Conservation (phyloP, 2,329 filamentous ascomycete species). For the Penicillium concentricum region DNA sequence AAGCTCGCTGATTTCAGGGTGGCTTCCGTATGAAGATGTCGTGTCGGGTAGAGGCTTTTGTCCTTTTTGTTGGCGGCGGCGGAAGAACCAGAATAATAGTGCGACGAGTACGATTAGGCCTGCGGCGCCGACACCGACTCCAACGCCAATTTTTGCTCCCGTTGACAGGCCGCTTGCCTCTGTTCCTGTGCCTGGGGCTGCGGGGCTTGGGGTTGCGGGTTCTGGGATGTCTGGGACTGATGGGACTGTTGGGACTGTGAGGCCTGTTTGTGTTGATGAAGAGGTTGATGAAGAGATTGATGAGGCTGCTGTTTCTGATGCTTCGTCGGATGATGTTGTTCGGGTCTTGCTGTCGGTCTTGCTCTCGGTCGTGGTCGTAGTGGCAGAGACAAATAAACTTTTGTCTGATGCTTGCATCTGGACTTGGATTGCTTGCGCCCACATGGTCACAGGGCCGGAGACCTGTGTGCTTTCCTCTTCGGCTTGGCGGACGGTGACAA, state of each 20-base stretch:
- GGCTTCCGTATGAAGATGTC: neutral
- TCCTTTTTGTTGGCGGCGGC: neutral
- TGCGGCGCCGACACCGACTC: neutral
- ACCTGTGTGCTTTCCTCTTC: slow-evolving; percentile 13
- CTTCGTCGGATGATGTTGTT: neutral
- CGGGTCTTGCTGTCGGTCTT: too few species aligned
- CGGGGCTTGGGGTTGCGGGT: neutral
- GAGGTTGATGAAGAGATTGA: neutral
- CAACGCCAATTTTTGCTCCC: slow-evolving; percentile 2
- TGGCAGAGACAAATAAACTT: neutral
- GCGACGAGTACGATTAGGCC: neutral
- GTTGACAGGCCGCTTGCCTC: neutral
- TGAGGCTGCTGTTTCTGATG: neutral
- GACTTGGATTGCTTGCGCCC: slow-evolving; percentile 23
- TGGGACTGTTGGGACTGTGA: too few species aligned
- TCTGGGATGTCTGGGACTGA: neutral
- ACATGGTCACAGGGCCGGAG: slow-evolving; percentile 27
- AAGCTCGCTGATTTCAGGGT: neutral
- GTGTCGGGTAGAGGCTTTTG: neutral
- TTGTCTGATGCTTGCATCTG: neutral
- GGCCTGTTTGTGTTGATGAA: neutral
- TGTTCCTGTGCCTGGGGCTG: neutral
- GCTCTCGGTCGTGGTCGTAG: neutral
- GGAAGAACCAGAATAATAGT: slow-evolving; percentile 1
- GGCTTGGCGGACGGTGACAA: slow-evolving; percentile 8